phyloP scores from a whole-genome alignment of 140 eudicot genomes.

The Ambrosia hybrid region DNA sequence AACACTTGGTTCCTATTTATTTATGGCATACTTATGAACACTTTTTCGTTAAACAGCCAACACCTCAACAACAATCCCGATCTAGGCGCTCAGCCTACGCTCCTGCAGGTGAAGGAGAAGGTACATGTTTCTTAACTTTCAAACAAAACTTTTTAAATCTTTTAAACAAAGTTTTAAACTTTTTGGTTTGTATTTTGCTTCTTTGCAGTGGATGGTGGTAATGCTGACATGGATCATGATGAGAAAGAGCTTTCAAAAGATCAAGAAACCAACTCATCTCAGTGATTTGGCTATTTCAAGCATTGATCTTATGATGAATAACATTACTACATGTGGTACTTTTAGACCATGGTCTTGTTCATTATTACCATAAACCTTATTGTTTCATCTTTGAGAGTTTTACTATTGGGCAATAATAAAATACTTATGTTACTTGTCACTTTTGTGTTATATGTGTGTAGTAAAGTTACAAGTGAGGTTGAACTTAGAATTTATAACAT shows the following conservation, averaged over 20 bases:
- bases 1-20: background rate
- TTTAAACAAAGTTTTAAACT: background rate
- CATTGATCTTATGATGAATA: constrained; percentile 22
- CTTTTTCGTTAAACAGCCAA: constrained; percentile 47
- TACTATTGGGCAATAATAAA: constrained; percentile 28
- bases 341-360: constrained; percentile 21
- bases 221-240: constrained; percentile 38
- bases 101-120: constrained; percentile 71
- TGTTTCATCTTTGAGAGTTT: constrained; percentile 31
- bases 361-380: constrained; percentile 24
- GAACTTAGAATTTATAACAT: too few relatives aligned
- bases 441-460: background rate
- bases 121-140: constrained; percentile 22
- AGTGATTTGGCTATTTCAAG: constrained; percentile 17
- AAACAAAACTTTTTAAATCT: background rate
- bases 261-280: constrained; percentile 32
- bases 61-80: constrained; percentile 75
- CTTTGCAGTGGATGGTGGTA: constrained; percentile 37
- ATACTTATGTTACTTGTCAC: constrained; percentile 21
- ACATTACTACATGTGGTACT: constrained; percentile 30
- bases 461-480: too few relatives aligned
- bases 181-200: constrained; percentile 1
- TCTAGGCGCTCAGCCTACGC: constrained; percentile 77
- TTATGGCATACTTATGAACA: background rate
- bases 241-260: constrained; percentile 34